Evolutionary conservation across 164 flowering plant genomes (phyloP).

Genomic region (Magnolia officinalis): DNA sequence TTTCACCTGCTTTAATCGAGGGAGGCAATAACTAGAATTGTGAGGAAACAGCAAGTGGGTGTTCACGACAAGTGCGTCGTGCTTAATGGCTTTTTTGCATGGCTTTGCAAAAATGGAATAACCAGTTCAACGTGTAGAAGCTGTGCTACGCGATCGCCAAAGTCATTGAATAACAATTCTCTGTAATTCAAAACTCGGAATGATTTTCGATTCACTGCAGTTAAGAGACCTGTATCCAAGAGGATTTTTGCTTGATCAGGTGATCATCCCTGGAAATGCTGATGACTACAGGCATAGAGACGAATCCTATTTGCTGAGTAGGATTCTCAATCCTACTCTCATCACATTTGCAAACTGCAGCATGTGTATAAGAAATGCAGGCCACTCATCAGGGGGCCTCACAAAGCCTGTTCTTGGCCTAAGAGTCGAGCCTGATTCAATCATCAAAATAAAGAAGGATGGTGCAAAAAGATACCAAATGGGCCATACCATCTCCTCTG

Average conservation of each 20-base stretch:
- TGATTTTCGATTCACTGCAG: slow-evolving; percentile 76
- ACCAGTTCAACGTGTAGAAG: slow-evolving; percentile 68
- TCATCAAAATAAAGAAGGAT: not conserved
- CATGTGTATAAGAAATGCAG: no score
- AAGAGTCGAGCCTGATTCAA: not conserved
- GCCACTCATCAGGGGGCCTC: no score
- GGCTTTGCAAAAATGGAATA: slow-evolving; percentile 43
- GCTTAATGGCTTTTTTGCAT: slow-evolving; percentile 37
- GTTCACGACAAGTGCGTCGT: slow-evolving; percentile 84
- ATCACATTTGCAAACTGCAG: no score
- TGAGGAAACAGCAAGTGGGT: slow-evolving; percentile 95
- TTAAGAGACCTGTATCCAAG: slow-evolving; percentile 58
- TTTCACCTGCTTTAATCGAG: slow-evolving; percentile 72
- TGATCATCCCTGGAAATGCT: no score
- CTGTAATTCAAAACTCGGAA: slow-evolving; percentile 63
- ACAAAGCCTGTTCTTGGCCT: no score
- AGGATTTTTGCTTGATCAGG: no score
- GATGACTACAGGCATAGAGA: no score
- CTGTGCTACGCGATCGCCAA: slow-evolving; percentile 96
- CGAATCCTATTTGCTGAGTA: no score
- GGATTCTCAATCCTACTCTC: no score
- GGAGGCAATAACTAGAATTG: slow-evolving; percentile 69
- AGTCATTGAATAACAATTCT: slow-evolving; percentile 74
- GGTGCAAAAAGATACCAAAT: not conserved
- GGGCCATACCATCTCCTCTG: slow-evolving; percentile 83